Base-by-base conservation (phyloP, 169 alveolate genomes). In the Plasmodium fragile region DNA sequence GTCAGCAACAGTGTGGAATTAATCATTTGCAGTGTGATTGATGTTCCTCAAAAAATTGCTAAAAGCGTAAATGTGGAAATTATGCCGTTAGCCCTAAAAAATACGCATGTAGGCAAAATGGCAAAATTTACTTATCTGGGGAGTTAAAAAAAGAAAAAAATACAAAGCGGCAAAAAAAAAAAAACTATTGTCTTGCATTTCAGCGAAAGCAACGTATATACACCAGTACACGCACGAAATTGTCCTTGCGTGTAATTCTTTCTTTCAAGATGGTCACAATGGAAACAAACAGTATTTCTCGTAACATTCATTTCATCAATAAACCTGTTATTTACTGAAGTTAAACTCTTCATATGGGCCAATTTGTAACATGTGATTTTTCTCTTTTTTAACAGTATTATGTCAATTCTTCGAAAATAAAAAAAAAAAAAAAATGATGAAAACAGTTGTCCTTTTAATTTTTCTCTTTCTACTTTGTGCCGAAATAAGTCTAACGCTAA, bases 391-490 rank as follows among this genome's bases (percentile, higher is more conserved):
- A 39, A 77, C 49, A 39, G 30, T 39, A 28, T 39, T 36, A 16
- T 77, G 52, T 22, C 55, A 43, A 75, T 36, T 75, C 7, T 75
- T 75, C 55, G 69, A 75, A 75, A 30, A 75, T 36, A 75, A 73
- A 34, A 81, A 34, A 49, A 81, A 81, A 71, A 83, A 84, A 81
- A 81, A 72, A 84, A 84, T 73, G 92, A 36, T 36, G 72, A 75
- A 52, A 18, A 84, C 36, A 71, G 22, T 65, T 72, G 32, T 84
- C 28, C 34, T 84, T 84, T 53, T 73, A 41, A 49, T 73, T 84
- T 43, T 84, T 43, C 77, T 84, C 39, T 65, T 71, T 52, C 77
- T 75, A 30, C 39, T 84, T 39, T 22, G 49, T 69, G 53, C 78
- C 28, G 34, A 71, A 16, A 72, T 75, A 84, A 72, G 83, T 32